Evolutionary conservation across 2,329 filamentous ascomycete genomes (phyloP).

Genomic region (Microcyclospora pomicola): DNA sequence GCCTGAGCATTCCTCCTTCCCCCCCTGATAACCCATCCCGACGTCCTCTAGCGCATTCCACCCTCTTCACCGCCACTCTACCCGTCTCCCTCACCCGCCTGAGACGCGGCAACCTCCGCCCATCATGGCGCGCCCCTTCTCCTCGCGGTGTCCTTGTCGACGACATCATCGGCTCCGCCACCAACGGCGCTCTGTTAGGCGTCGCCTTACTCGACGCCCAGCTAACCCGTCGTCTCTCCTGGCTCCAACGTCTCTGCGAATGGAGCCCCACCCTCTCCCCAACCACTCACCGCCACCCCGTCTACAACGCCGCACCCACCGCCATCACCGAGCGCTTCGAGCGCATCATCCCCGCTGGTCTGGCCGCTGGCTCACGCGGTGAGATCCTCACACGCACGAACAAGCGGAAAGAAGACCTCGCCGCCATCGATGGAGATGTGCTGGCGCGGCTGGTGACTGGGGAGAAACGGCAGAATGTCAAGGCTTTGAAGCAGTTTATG

Average conservation of each 20-base stretch:
- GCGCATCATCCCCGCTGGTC: constrained; percentile 14
- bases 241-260: constrained; percentile 52
- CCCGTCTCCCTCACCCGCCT: constrained; percentile 34
- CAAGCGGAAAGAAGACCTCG: constrained; percentile 10
- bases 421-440: constrained; percentile 31
- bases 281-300: constrained; percentile 7
- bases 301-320: constrained; percentile 6
- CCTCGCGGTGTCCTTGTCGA: constrained; percentile 29
- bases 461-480: constrained; percentile 10
- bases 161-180: constrained; percentile 36
- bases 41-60: constrained; percentile 1
- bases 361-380: constrained; percentile 11
- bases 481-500: constrained; percentile 11
- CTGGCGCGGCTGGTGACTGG: constrained; percentile 20
- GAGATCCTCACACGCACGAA: constrained; percentile 13
- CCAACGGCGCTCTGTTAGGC: constrained; percentile 38
- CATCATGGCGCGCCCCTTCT: constrained; percentile 23
- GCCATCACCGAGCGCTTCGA: constrained; percentile 5
- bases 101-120: constrained; percentile 33
- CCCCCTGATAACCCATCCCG: no score
- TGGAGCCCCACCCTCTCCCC: constrained; percentile 21
- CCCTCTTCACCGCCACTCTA: constrained; percentile 29
- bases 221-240: constrained; percentile 54
- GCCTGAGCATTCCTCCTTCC: constrained; percentile 6
- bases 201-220: constrained; percentile 51